phyloP scores from a whole-genome alignment of 2,329 filamentous ascomycete genomes.

The Ascochyta pisi region DNA sequence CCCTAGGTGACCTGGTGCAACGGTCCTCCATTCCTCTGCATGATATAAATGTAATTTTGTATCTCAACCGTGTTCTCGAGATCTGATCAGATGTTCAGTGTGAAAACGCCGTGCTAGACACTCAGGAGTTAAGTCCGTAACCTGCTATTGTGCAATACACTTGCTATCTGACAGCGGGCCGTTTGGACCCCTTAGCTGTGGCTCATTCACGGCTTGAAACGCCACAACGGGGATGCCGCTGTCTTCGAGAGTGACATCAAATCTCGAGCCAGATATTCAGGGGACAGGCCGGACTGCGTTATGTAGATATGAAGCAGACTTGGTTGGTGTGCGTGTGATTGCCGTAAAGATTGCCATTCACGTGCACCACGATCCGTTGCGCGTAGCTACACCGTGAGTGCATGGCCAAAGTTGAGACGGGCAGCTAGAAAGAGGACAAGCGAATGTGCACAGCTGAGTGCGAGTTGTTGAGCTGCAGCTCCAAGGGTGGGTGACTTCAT shows the following conservation, averaged over 20 bases:
- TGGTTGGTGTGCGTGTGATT: background rate
- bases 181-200: constrained; percentile 4
- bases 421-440: background rate
- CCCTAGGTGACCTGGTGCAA: constrained; percentile 2
- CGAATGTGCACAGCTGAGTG: background rate
- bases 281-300: background rate
- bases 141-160: background rate
- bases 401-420: background rate
- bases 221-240: constrained; percentile 5
- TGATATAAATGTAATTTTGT: background rate
- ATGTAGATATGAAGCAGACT: background rate
- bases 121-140: no score
- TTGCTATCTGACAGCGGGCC: constrained; percentile 14
- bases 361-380: background rate
- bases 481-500: background rate
- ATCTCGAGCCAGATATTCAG: constrained; percentile 1
- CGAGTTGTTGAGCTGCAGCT: constrained; percentile 16
- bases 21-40: constrained; percentile 9
- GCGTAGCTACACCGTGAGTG: background rate
- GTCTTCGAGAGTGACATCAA: background rate
- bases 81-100: background rate
- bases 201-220: constrained; percentile 9
- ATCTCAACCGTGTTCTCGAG: background rate
- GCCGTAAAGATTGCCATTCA: background rate
- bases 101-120: background rate